Evolutionary conservation across 1,139 yeast species (phyloP).

Genomic region (Yamadazyma epiphylla): DNA sequence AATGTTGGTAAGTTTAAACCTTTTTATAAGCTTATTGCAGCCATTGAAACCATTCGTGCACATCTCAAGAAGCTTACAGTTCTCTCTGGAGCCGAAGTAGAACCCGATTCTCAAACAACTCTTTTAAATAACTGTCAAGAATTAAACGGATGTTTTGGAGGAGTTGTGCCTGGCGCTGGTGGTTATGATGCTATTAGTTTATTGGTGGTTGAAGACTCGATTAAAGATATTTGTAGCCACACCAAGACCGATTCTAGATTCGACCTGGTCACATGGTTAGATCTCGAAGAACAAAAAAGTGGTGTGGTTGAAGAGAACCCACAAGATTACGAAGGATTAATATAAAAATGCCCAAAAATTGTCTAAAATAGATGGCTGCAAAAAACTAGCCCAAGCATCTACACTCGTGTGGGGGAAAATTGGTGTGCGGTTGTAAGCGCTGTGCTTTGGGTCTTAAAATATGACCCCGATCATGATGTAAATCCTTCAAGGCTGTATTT

Average conservation of each 20-base stretch:
- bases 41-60: slow-evolving; percentile 49
- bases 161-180: slow-evolving; percentile 98
- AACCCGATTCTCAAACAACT: slow-evolving; percentile 72
- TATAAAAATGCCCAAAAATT: too few relatives aligned
- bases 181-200: slow-evolving; percentile 91
- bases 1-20: slow-evolving; percentile 7
- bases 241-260: slow-evolving; percentile 29
- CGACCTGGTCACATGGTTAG: slow-evolving; percentile 56
- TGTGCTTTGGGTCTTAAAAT: too few relatives aligned
- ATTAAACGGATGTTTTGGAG: slow-evolving; percentile 78
- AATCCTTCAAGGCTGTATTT: too few relatives aligned
- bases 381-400: too few relatives aligned
- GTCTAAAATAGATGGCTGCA: too few relatives aligned
- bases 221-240: slow-evolving; percentile 30
- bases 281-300: slow-evolving; percentile 53
- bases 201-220: slow-evolving; percentile 50
- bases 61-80: slow-evolving; percentile 57
- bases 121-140: slow-evolving; percentile 59
- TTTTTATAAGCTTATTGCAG: slow-evolving; percentile 21
- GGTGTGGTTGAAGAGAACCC: slow-evolving; percentile 45
- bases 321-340: slow-evolving; percentile 14
- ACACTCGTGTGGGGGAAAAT: too few relatives aligned
- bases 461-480: too few relatives aligned
- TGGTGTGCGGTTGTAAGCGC: too few relatives aligned
- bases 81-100: slow-evolving; percentile 79